Percentiles rank a stretch among this genome's conserved stretches.
These are phyloP conservation scores for Cornus suecica DNA, from an alignment of 148 eudicot genomes.

Conservation along the genomic window DNA sequence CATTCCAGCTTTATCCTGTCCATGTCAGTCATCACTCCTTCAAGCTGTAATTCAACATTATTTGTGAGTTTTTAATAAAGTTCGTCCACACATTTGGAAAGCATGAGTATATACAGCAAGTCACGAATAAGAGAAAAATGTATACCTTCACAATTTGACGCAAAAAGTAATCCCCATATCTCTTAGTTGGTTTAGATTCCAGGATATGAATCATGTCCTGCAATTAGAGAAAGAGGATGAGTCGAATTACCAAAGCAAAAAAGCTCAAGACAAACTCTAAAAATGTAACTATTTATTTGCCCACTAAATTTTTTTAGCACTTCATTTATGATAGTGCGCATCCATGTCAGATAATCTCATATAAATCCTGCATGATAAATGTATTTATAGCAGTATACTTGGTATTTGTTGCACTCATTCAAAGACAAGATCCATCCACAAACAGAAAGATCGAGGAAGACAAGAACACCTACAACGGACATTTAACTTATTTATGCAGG, in stretches of 20 bases:
- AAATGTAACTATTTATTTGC: background rate
- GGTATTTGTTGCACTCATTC: background rate
- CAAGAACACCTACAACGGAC: background rate
- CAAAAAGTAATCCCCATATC: constrained; percentile 84
- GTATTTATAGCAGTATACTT: background rate
- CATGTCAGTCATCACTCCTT: constrained; percentile 77
- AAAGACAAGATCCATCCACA: background rate
- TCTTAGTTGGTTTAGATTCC: constrained; percentile 71
- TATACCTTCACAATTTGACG: constrained; percentile 89
- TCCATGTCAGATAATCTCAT: too few species aligned
- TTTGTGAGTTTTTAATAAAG: background rate
- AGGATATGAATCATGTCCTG: constrained; percentile 77
- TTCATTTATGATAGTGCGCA: background rate
- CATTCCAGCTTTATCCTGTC: constrained; percentile 80
- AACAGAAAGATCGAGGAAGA: background rate
- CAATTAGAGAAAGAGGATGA: constrained; percentile 12
- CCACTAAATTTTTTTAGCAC: background rate
- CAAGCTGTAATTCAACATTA: constrained; percentile 57
- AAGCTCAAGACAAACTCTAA: background rate
- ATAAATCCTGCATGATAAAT: background rate
- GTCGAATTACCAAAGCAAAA: background rate
- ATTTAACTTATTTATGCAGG: background rate
- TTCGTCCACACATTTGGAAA: background rate
- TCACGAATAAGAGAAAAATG: background rate
- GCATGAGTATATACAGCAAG: background rate